Conservation (phyloP, 2,329 filamentous ascomycete species). For the Fusarium robinianum region DNA sequence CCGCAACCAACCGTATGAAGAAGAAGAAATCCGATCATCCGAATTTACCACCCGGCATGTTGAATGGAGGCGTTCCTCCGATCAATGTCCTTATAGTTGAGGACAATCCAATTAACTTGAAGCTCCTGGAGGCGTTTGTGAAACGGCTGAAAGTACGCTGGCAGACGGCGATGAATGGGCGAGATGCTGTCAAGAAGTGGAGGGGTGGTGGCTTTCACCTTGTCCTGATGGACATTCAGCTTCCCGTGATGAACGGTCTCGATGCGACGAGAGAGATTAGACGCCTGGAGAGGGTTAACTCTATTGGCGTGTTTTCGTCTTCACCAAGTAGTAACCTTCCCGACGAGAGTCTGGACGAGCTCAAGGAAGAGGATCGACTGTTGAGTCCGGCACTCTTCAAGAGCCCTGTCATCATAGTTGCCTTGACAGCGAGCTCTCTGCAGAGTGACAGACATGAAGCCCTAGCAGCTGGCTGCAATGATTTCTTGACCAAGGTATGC, state of each 20-base stretch:
- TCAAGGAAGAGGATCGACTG: conserved; percentile 70
- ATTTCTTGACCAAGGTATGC: conserved; percentile 93
- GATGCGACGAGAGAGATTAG: conserved; percentile 96
- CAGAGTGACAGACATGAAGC: conserved; percentile 96
- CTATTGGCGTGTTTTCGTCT: conserved; percentile 88
- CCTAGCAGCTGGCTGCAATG: conserved; percentile 92
- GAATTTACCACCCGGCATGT: conserved; percentile 63
- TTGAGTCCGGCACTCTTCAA: conserved; percentile 78
- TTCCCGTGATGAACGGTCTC: conserved; percentile 94
- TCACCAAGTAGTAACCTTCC: conserved; percentile 60
- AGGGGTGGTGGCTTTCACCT: conserved; percentile 89
- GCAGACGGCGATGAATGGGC: conserved; percentile 96
- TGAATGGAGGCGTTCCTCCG: conserved; percentile 84
- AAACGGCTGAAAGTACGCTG: conserved; percentile 94
- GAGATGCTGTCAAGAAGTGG: conserved; percentile 93
- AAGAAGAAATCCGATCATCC: conserved; percentile 58
- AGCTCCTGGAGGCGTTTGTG: conserved; percentile 92
- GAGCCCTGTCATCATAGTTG: conserved; percentile 96
- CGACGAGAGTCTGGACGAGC: conserved; percentile 51
- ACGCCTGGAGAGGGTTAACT: conserved; percentile 84
- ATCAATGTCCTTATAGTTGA: conserved; percentile 98
- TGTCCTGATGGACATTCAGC: conserved; percentile 97
- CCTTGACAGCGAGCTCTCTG: conserved; percentile 89
- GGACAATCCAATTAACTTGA: conserved; percentile 97
- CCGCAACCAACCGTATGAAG: conserved; percentile 50